Base-by-base conservation (phyloP, 2,329 filamentous ascomycete genomes). In the Tetracladium maxilliforme region DNA sequence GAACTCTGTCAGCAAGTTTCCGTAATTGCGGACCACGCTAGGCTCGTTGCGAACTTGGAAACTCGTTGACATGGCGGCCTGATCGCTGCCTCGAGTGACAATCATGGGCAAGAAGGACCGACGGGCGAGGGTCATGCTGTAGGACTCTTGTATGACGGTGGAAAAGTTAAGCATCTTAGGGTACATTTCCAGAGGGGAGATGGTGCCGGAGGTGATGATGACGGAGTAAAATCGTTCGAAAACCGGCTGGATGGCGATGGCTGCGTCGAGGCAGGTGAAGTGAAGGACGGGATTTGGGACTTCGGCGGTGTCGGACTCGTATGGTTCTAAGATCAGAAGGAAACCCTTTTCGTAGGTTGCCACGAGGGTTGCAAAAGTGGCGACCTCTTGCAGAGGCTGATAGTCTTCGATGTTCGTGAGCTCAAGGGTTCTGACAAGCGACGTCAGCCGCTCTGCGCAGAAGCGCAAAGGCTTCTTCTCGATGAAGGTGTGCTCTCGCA, bases 381-480 rank as follows among this genome's bases (percentile, higher is more conserved):
- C 92, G 6, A 98, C 87, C 54, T 98, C 87, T 56, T 98, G 90
- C 2, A 98, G 62, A 6, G 90, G 81, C 40, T 94, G 86, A 45
- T 92, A 98, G 47, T 98, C 92, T 54, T 98, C 90, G 32, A 98
- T 94, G 40, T 92, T 95, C 16, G 87, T 92, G 30, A 98, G 71
- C 49, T 98, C 90, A 10, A 98, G 65, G 0, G 90, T 98, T 30
- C 92, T 70, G 11, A 98, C 87, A 6, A 98, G 70, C 1, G 87
- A 98, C 1, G 90, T 93, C 9, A 98, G 57, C 19, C 90, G 73
- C 51, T 98, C 92, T 1, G 90, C 84, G 44, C 92, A 98, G 49
- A 98, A 98, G 24, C 81, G 65, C 8, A 98, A 52, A 1, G 90
- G 90, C 41, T 98, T 98, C 48, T 83, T 83, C 47, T 98, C 90